Percentiles rank a stretch among this genome's conserved stretches.
Conservation (phyloP, 2,329 filamentous ascomycete species). For the Truncatella angustata region DNA sequence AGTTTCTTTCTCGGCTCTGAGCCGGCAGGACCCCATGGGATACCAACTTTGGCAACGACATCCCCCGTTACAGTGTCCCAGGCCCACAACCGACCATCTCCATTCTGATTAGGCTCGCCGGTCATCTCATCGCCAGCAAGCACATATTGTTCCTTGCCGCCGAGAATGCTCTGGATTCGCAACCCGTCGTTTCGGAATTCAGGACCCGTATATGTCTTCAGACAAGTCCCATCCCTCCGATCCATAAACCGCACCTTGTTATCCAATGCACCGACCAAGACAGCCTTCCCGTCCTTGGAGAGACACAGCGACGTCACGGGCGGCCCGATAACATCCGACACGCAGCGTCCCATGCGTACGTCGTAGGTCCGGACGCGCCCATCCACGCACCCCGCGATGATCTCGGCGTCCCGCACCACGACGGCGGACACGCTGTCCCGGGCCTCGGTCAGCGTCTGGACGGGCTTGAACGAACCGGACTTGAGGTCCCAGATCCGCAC, state of each 20-base stretch:
- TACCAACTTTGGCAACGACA: constrained; percentile 58
- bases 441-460: constrained; percentile 73
- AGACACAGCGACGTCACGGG: constrained; percentile 74
- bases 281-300: constrained; percentile 69
- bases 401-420: constrained; percentile 48
- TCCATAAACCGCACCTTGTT: constrained; percentile 79
- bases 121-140: constrained; percentile 75
- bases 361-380: constrained; percentile 82
- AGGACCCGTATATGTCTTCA: constrained; percentile 67
- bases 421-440: constrained; percentile 63
- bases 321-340: constrained; percentile 67
- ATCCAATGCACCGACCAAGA: constrained; percentile 76
- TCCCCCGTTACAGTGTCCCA: constrained; percentile 84
- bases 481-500: constrained; percentile 75
- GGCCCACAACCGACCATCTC: constrained; percentile 65
- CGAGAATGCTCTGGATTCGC: constrained; percentile 73
- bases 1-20: constrained; percentile 48
- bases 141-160: constrained; percentile 73
- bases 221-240: constrained; percentile 66
- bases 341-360: constrained; percentile 69
- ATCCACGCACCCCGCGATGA: constrained; percentile 80
- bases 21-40: constrained; percentile 55
- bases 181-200: constrained; percentile 65
- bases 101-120: constrained; percentile 25
- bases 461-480: constrained; percentile 52